These are phyloP conservation scores for Fragaria ananassa DNA, from an alignment of 306 rosid genomes.

Conservation along the genomic window DNA sequence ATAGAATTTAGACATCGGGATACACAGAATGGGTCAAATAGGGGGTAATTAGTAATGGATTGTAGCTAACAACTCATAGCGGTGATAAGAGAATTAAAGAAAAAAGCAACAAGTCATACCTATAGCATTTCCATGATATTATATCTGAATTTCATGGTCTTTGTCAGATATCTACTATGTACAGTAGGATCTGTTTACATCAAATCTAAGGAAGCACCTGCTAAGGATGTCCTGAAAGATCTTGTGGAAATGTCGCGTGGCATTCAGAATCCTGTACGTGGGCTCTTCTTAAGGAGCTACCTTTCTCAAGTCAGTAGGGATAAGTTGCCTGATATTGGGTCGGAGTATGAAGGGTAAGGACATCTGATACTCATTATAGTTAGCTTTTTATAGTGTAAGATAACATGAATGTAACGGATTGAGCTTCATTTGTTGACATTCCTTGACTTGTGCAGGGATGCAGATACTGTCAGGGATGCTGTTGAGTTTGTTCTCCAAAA, in stretches of 20 bases:
- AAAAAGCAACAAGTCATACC: not conserved
- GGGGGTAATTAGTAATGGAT: not conserved
- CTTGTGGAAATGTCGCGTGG: constrained; percentile 67
- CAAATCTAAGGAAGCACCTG: constrained; percentile 65
- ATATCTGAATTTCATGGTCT: not conserved
- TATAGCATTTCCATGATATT: not conserved
- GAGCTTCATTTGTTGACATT: constrained; percentile 5
- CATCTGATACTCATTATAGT: not conserved
- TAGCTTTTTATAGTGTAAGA: not conserved
- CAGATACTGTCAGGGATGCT: constrained; percentile 56
- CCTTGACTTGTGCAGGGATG: constrained; percentile 39
- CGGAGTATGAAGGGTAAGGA: constrained; percentile 64
- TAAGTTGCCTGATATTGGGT: constrained; percentile 58
- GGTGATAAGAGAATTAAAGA: not conserved
- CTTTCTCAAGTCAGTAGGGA: constrained; percentile 68
- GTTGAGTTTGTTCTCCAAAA: constrained; percentile 62
- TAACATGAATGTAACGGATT: not conserved
- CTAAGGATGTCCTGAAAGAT: constrained; percentile 58
- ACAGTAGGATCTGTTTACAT: constrained; percentile 62
- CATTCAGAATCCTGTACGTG: constrained; percentile 58
- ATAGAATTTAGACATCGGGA: not conserved
- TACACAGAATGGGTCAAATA: not conserved
- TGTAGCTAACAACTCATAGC: not conserved
- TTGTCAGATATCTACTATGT: constrained; percentile 49
- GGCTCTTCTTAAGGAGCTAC: constrained; percentile 58